Evolutionary conservation across 257 asterid species (phyloP).

Genomic region (Nicotiana tomentosiformis): DNA sequence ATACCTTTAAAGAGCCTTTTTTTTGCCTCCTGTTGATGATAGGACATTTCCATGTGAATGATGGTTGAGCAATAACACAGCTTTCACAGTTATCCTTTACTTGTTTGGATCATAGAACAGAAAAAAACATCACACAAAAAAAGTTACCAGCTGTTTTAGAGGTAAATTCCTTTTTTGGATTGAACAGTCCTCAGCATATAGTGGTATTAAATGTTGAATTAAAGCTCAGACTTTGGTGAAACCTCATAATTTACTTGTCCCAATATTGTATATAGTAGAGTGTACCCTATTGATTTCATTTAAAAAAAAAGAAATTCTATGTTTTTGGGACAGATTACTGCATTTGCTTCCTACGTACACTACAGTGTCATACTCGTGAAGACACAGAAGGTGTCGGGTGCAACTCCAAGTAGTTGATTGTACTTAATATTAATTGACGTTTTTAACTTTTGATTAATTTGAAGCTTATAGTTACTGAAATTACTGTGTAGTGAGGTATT

Average conservation of each 20-base stretch:
- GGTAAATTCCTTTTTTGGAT: neutral
- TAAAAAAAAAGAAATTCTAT: neutral
- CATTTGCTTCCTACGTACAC: conserved; percentile 27
- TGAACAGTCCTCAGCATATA: neutral
- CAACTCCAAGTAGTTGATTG: neutral
- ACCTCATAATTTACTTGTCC: neutral
- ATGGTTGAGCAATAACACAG: conserved; percentile 7
- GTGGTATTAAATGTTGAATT: neutral
- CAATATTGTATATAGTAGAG: neutral
- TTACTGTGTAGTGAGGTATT: neutral
- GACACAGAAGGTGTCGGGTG: conserved; percentile 8
- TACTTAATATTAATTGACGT: no score
- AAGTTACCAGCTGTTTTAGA: neutral
- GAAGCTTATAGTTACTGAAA: neutral
- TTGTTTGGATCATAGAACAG: neutral
- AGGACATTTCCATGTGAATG: conserved; percentile 9
- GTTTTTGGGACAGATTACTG: conserved; percentile 15
- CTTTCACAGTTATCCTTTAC: neutral
- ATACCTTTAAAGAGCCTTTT: conserved; percentile 1
- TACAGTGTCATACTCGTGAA: conserved; percentile 19
- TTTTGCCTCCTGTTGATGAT: neutral
- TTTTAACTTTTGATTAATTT: no score
- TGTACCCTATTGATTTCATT: neutral
- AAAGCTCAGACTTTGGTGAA: neutral
- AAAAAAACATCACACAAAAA: neutral